Percentiles rank a stretch among this genome's conserved stretches.
Evolutionary conservation across 78 protist genomes (phyloP).

Genomic region (Emiliania huxleyi): DNA sequence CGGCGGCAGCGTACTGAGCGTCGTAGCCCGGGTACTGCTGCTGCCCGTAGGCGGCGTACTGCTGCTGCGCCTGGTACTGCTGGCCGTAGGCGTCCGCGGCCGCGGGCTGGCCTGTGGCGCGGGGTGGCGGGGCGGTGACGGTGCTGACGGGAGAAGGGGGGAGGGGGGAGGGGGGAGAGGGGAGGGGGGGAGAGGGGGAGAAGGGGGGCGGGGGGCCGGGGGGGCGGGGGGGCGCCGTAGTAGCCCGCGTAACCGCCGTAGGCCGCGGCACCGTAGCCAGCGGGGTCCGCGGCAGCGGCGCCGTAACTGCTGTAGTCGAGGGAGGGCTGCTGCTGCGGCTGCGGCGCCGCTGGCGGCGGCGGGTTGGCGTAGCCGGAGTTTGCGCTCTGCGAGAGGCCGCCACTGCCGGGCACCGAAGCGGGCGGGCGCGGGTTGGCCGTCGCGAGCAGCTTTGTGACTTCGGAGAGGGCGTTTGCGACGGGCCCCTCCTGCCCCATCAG

Average conservation of each 20-base stretch:
- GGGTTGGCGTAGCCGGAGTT: too few relatives aligned
- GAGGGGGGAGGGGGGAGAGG: too few relatives aligned
- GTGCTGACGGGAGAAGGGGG: too few relatives aligned
- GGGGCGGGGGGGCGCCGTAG: too few relatives aligned
- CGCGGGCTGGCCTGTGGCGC: too few relatives aligned
- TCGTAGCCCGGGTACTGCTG: neutral
- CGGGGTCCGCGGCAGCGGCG: neutral
- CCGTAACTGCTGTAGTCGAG: neutral
- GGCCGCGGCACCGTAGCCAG: neutral
- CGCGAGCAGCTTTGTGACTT: neutral
- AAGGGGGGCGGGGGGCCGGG: neutral
- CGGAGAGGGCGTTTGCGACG: neutral
- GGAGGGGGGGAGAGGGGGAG: neutral
- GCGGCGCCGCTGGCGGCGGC: neutral
- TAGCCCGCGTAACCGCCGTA: neutral
- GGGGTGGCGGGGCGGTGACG: too few relatives aligned
- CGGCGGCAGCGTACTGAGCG: neutral
- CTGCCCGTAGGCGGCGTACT: neutral
- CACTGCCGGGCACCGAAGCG: neutral
- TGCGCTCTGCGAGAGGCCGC: too few relatives aligned
- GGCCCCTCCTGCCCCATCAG: neutral
- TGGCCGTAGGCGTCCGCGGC: too few relatives aligned
- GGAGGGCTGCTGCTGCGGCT: neutral
- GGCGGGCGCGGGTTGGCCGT: neutral
- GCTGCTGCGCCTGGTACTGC: too few relatives aligned